A percentile compares a stretch with the other conserved stretches of the same genome.
phyloP scores from a whole-genome alignment of 176 grass and related monocot species.

The Oryza meridionalis region DNA sequence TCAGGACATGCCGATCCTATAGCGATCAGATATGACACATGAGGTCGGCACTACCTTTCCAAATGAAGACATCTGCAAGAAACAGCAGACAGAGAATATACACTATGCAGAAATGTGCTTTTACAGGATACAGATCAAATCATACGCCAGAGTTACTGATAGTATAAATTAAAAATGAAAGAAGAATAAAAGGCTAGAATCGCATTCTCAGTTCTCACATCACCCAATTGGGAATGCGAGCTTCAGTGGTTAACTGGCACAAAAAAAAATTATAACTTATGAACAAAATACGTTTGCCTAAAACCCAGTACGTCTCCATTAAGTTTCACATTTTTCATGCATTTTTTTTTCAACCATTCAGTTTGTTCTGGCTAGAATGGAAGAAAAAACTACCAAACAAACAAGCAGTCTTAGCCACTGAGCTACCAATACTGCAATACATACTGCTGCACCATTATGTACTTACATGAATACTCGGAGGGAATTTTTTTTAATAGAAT shows the following conservation, averaged over 20 bases:
- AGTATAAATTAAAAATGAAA: not conserved
- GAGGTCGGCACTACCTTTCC: not conserved
- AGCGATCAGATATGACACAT: slow-evolving; percentile 27
- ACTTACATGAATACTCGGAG: not conserved
- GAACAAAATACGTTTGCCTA: not conserved
- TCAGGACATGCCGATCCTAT: not conserved
- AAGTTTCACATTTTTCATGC: not conserved
- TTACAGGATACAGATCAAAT: not conserved
- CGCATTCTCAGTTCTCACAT: not conserved
- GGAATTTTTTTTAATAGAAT: too few relatives aligned
- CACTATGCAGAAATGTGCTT: slow-evolving; percentile 15
- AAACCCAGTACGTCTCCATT: not conserved
- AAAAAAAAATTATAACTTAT: not conserved
- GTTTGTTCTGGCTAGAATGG: not conserved
- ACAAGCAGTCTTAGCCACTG: not conserved
- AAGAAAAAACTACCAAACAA: not conserved
- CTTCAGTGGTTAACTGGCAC: not conserved
- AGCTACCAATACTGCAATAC: too few relatives aligned
- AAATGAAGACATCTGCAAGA: slow-evolving; percentile 21
- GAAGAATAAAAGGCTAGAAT: not conserved
- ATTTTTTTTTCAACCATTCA: not conserved
- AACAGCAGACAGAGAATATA: slow-evolving; percentile 28
- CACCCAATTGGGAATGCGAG: not conserved
- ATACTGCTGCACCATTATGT: not conserved
- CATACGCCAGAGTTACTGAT: not conserved